These are phyloP conservation scores for Saccharomycopsis phalli DNA, from an alignment of 1,139 yeast genomes.

Conservation along the genomic window DNA sequence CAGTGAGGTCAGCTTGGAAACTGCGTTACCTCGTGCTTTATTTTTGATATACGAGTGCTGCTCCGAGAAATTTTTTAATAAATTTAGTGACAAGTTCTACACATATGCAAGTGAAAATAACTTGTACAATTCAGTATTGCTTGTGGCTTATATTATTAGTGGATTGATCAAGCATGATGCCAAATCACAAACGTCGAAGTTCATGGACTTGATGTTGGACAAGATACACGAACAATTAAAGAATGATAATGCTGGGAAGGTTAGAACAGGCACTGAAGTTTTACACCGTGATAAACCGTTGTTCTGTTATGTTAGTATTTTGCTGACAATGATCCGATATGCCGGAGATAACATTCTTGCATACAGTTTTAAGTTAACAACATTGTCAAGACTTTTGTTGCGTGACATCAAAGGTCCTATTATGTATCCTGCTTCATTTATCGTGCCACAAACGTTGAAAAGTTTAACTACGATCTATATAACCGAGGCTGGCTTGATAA, in stretches of 20 bases:
- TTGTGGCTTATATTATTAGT: slow-evolving; percentile 64
- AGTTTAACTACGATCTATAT: slow-evolving; percentile 55
- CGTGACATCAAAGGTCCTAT: slow-evolving; percentile 21
- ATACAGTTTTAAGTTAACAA: slow-evolving; percentile 37
- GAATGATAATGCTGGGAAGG: slow-evolving; percentile 80
- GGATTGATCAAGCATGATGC: slow-evolving; percentile 60
- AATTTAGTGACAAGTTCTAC: slow-evolving; percentile 44
- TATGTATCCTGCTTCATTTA: slow-evolving; percentile 34
- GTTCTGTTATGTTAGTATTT: slow-evolving; percentile 61
- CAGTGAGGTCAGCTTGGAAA: slow-evolving; percentile 33
- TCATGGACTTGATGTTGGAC: slow-evolving; percentile 39
- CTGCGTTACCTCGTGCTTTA: slow-evolving; percentile 48
- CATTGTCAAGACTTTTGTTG: slow-evolving; percentile 10
- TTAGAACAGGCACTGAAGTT: slow-evolving; percentile 60
- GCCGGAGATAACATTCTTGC: slow-evolving; percentile 46
- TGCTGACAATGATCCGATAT: slow-evolving; percentile 66
- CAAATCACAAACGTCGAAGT: slow-evolving; percentile 34
- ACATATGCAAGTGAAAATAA: slow-evolving; percentile 52
- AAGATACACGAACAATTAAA: slow-evolving; percentile 59
- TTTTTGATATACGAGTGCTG: slow-evolving; percentile 62
- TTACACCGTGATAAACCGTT: slow-evolving; percentile 72
- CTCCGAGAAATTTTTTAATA: slow-evolving; percentile 51
- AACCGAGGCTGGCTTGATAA: slow-evolving; percentile 45
- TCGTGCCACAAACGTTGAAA: slow-evolving; percentile 60
- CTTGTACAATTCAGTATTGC: slow-evolving; percentile 58